Percentiles rank a stretch among this genome's conserved stretches.
Conservation (phyloP, 164 flowering plant species). For the Vitis riparia region DNA sequence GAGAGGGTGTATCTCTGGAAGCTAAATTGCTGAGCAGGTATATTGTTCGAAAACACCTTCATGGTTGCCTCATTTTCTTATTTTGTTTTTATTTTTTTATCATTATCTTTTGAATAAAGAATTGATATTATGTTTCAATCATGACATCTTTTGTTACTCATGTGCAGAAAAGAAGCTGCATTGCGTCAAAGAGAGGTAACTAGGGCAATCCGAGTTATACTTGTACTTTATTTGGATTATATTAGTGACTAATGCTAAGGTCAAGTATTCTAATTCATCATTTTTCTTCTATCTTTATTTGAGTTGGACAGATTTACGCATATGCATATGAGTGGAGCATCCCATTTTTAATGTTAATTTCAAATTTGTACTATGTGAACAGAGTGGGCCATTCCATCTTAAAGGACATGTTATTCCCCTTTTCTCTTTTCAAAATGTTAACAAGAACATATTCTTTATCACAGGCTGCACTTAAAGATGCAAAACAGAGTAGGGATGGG, state of each 20-base stretch:
- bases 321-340: background rate
- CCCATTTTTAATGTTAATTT: background rate
- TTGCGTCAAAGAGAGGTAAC: constrained; percentile 94
- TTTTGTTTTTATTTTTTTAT: background rate
- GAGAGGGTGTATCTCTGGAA: constrained; percentile 96
- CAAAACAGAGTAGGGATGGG: constrained; percentile 59
- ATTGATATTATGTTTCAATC: constrained; percentile 1
- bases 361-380: background rate
- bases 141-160: constrained; percentile 14
- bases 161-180: constrained; percentile 92
- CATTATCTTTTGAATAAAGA: no score
- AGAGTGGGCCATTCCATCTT: background rate
- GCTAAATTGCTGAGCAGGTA: constrained; percentile 94
- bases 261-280: background rate
- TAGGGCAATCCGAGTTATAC: background rate
- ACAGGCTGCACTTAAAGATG: constrained; percentile 86
- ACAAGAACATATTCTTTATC: background rate
- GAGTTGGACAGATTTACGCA: background rate
- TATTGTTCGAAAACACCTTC: background rate
- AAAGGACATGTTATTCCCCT: background rate
- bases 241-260: background rate
- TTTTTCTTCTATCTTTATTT: background rate
- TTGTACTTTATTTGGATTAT: background rate
- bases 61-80: background rate
- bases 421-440: background rate